These are phyloP conservation scores for Cerioporus squamosus DNA, from an alignment of 1,284 basidiomycete species.

Conservation along the genomic window DNA sequence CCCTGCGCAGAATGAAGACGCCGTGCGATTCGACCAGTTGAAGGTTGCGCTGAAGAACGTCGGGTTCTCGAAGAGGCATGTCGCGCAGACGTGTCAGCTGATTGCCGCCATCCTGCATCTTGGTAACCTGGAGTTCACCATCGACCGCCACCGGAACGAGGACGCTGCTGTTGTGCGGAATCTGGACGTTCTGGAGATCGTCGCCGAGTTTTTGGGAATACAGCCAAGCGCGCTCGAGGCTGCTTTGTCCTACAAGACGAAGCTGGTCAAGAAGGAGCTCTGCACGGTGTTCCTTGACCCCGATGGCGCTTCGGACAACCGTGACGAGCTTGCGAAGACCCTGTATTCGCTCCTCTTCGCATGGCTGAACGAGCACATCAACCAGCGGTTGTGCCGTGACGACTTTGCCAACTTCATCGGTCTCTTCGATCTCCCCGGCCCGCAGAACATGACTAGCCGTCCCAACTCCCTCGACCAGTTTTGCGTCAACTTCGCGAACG, in stretches of 20 bases:
- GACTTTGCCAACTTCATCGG: constrained; percentile 93
- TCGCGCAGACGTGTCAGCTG: constrained; percentile 94
- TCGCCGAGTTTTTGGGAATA: constrained; percentile 92
- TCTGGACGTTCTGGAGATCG: constrained; percentile 76
- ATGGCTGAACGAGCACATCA: constrained; percentile 97
- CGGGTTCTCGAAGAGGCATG: constrained; percentile 90
- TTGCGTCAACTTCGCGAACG: constrained; percentile 95
- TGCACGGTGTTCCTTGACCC: constrained; percentile 96
- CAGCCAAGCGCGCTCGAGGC: constrained; percentile 76
- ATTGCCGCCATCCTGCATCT: constrained; percentile 95
- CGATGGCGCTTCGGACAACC: constrained; percentile 89
- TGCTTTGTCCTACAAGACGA: constrained; percentile 91
- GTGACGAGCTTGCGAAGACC: constrained; percentile 92
- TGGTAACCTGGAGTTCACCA: constrained; percentile 93
- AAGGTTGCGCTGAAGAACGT: constrained; percentile 93
- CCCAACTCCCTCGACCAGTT: constrained; percentile 96
- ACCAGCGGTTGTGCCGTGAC: constrained; percentile 90
- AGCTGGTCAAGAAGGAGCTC: constrained; percentile 91
- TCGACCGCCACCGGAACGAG: constrained; percentile 81
- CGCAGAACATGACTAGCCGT: constrained; percentile 83
- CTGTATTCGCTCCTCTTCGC: constrained; percentile 95
- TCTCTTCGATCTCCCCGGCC: constrained; percentile 95
- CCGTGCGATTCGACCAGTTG: constrained; percentile 86
- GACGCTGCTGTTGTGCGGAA: constrained; percentile 90
- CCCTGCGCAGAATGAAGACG: constrained; percentile 70